These are phyloP conservation scores for Forsythia suspensa DNA, from an alignment of 257 asterid species.

Conservation along the genomic window DNA sequence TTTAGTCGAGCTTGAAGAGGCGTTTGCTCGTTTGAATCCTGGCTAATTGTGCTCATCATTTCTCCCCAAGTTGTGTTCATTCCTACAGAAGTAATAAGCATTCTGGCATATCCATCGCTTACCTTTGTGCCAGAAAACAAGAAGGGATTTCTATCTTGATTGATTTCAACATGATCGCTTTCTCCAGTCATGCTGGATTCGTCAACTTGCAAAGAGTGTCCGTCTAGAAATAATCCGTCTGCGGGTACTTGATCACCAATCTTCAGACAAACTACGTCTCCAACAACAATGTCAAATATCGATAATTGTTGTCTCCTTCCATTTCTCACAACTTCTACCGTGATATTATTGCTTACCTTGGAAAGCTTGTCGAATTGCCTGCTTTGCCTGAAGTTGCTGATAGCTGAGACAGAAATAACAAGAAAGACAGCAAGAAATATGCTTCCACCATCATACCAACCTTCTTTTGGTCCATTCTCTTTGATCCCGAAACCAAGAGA, in stretches of 20 bases:
- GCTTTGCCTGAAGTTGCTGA: conserved; percentile 22
- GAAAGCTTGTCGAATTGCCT: conserved; percentile 21
- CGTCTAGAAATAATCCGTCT: conserved; percentile 25
- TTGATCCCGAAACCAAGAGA: conserved; percentile 35
- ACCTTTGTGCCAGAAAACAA: conserved; percentile 25
- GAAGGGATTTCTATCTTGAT: conserved; percentile 11
- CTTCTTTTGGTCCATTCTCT: conserved; percentile 22
- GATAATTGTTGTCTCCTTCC: conserved; percentile 15
- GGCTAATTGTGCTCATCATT: conserved; percentile 47
- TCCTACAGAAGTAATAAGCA: conserved; percentile 29
- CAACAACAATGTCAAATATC: conserved; percentile 17
- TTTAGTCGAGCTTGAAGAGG: conserved; percentile 51
- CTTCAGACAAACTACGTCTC: conserved; percentile 20
- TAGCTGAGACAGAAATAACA: conserved; percentile 26
- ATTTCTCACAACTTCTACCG: conserved; percentile 19
- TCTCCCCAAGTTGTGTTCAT: conserved; percentile 50
- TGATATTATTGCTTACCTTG: conserved; percentile 11
- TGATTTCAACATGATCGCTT: conserved; percentile 18
- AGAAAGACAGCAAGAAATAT: conserved; percentile 29
- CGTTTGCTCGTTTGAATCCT: conserved; percentile 36
- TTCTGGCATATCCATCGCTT: conserved; percentile 21
- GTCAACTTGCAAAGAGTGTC: conserved; percentile 28
- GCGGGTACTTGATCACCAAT: conserved; percentile 34
- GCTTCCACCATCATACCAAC: conserved; percentile 37
- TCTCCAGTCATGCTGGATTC: conserved; percentile 37